Base-by-base conservation (phyloP, 2,329 filamentous ascomycete genomes). In the Proliferodiscus dingleyae region DNA sequence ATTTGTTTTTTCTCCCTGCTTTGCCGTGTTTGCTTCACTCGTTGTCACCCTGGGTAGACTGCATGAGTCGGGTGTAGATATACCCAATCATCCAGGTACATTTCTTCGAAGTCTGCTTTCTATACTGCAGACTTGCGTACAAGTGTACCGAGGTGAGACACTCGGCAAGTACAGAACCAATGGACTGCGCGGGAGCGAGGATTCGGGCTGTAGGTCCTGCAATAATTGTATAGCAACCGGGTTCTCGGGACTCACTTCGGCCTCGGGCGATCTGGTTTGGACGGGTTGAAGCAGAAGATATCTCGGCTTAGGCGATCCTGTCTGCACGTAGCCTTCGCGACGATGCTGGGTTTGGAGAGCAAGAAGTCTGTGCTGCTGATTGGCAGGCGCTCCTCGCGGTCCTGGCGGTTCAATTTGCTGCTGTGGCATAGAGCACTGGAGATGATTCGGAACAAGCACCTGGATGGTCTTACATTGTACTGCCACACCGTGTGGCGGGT, bases 401-500 rank as follows among this genome's bases (percentile, higher is more conserved):
- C n/a, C 6, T 30, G n/a, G 24, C 23, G 15, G 16, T 13, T 38
- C 5, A n/a, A 5, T 32, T 32, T 22, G 34, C 15, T 37, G 34
- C 18, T 13, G 23, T 26, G 19, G 10, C 15, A 18, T 28, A 23
- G 21, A 41, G 36, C 18, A 6, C 18, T 40, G 22, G n/a, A 32
- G 30, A 22, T 41, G 15, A 15, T n/a, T 43, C 45, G 51, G 36
- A 48, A 37, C 29, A 24, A 13, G 46, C 18, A n/a, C 52, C 54
- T 52, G 40, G 52, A 52, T 43, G 24, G 47, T 51, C 29, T 30
- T 41, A 52, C 47, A 43, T 38, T 51, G 52, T 55, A 55, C 46
- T 55, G 52, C 51, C 54, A 55, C 54, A 57, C 54, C 34, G 16
- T n/a, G n/a, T 23, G 22, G 23, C 13, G 37, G 42, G 43, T 43